phyloP scores from a whole-genome alignment of 139 green algal species.

The Pseudopediastrum boryanum region DNA sequence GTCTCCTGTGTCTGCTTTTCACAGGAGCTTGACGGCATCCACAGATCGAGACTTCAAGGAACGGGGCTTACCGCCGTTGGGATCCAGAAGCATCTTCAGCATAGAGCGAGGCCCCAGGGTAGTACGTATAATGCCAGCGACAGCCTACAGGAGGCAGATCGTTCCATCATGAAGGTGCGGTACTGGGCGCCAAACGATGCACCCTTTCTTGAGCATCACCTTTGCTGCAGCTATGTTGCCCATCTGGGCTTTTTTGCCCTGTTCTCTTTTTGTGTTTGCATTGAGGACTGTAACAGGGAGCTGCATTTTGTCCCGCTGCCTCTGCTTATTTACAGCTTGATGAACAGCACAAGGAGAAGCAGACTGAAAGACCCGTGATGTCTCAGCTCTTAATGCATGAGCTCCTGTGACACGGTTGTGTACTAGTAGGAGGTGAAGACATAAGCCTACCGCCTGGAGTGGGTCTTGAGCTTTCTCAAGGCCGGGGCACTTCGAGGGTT shows the following conservation, averaged over 20 bases:
- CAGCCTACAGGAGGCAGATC: constrained; percentile 63
- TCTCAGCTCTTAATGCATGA: too few species aligned
- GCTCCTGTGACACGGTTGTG: too few species aligned
- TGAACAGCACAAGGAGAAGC: too few species aligned
- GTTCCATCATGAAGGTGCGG: not conserved
- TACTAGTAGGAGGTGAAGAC: too few species aligned
- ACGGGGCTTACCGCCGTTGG: constrained; percentile 76
- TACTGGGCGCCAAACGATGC: not conserved
- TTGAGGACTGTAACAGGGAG: constrained; percentile 65
- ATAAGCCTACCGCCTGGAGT: too few species aligned
- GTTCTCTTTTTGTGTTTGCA: constrained; percentile 89
- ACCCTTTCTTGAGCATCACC: constrained; percentile 48
- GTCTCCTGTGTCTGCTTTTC: too few species aligned
- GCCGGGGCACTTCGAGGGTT: too few species aligned
- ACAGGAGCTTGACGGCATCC: not conserved
- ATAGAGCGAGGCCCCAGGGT: constrained; percentile 97
- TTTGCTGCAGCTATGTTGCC: constrained; percentile 97
- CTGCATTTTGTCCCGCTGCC: constrained; percentile 49
- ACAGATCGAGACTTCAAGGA: not conserved
- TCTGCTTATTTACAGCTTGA: too few species aligned
- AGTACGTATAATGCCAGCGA: constrained; percentile 97
- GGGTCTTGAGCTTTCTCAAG: too few species aligned
- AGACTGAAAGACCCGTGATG: too few species aligned
- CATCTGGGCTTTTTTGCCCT: constrained; percentile 93
- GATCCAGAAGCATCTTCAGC: constrained; percentile 99